phyloP scores from a whole-genome alignment of 306 rosid species.

The Alnus glutinosa region DNA sequence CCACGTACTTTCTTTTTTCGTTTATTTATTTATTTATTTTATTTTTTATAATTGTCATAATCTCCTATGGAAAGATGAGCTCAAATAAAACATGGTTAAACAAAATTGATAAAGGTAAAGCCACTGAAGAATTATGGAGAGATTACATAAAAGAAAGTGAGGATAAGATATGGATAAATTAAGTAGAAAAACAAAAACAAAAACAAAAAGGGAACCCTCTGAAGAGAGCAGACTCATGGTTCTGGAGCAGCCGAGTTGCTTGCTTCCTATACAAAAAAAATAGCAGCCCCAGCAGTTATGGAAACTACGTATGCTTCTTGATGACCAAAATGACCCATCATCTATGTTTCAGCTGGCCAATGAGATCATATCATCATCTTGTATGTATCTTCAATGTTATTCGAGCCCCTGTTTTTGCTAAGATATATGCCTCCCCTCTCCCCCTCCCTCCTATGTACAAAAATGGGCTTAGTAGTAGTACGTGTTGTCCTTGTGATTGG shows the following conservation, averaged over 20 bases:
- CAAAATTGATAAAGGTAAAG: conserved; percentile 4
- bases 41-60: no score
- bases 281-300: conserved; percentile 19
- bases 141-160: not conserved
- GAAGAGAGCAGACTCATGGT: conserved; percentile 17
- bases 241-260: conserved; percentile 68
- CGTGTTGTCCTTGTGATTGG: conserved; percentile 56
- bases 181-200: not conserved
- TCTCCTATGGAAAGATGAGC: not conserved
- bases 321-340: not conserved
- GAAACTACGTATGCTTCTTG: not conserved
- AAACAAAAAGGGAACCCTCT: conserved; percentile 7
- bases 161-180: not conserved
- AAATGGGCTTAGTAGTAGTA: conserved; percentile 49
- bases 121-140: not conserved
- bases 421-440: conserved; percentile 5
- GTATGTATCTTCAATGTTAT: not conserved
- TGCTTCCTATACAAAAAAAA: conserved; percentile 59
- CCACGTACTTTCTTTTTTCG: no score
- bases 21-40: not conserved
- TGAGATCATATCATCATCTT: conserved; percentile 11
- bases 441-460: conserved; percentile 39
- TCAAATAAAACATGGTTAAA: not conserved
- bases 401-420: conserved; percentile 5
- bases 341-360: not conserved